Percentiles rank a stretch among this genome's conserved stretches.
Evolutionary conservation across 2,329 filamentous ascomycete species (phyloP).

Genomic region (Alternaria postmessia): DNA sequence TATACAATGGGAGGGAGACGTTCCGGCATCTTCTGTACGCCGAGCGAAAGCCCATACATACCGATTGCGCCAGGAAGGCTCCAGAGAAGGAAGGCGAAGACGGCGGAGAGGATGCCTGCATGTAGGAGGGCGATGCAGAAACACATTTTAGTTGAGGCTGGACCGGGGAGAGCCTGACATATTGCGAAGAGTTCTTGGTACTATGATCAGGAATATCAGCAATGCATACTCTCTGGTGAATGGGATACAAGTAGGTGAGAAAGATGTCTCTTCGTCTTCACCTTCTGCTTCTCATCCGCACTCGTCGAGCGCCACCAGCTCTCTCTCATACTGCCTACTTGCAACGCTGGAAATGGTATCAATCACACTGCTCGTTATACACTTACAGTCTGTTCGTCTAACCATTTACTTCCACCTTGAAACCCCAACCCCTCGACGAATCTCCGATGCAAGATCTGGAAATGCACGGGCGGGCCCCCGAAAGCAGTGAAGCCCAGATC

Average conservation of each 20-base stretch:
- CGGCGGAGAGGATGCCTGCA: constrained; percentile 64
- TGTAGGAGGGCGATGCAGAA: constrained; percentile 73
- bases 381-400: constrained; percentile 71
- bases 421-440: constrained; percentile 64
- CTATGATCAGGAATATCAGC: constrained; percentile 46
- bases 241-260: no score
- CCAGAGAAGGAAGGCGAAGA: constrained; percentile 71
- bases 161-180: constrained; percentile 72
- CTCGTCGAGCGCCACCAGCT: background rate
- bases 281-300: background rate
- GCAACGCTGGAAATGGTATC: background rate
- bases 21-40: constrained; percentile 67
- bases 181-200: constrained; percentile 78
- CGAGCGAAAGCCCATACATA: constrained; percentile 73
- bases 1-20: constrained; percentile 70
- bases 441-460: constrained; percentile 69
- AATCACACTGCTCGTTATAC: background rate
- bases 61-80: constrained; percentile 73
- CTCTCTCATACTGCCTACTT: background rate
- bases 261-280: background rate
- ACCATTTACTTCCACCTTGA: constrained; percentile 66
- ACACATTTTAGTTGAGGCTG: constrained; percentile 74
- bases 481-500: constrained; percentile 71
- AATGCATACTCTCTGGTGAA: background rate
- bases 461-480: constrained; percentile 74